phyloP scores from a whole-genome alignment of 768 basidiomycete species.

The Boletus subparvulus region DNA sequence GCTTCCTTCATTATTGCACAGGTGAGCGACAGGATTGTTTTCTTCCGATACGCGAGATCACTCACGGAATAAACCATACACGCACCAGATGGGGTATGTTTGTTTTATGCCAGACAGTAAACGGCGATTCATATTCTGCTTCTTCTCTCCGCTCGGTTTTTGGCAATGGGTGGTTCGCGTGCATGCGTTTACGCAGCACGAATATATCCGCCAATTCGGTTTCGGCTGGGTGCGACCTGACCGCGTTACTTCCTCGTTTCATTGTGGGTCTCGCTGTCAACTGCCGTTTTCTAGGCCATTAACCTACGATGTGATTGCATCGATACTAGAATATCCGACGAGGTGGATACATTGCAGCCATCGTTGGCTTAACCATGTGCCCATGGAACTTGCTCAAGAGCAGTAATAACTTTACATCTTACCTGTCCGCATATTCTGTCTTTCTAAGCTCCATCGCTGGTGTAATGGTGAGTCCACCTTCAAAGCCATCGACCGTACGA shows the following conservation, averaged over 20 bases:
- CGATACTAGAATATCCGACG: conserved; percentile 68
- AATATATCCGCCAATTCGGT: conserved; percentile 84
- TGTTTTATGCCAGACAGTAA: conserved; percentile 1
- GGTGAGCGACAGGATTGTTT: conserved; percentile 28
- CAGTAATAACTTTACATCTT: conserved; percentile 76
- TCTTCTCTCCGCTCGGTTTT: not conserved
- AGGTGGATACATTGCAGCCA: conserved; percentile 80
- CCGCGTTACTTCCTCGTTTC: conserved; percentile 73
- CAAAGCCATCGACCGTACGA: not conserved
- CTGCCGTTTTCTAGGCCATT: not conserved
- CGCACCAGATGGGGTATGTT: conserved; percentile 29
- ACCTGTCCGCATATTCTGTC: conserved; percentile 79
- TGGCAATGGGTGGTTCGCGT: conserved; percentile 7
- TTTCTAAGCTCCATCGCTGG: conserved; percentile 81
- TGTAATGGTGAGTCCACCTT: conserved; percentile 56
- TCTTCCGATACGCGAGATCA: conserved; percentile 5
- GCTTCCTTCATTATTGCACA: conserved; percentile 80
- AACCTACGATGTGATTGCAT: not conserved
- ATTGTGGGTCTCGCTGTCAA: conserved; percentile 45
- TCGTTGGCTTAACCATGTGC: conserved; percentile 71
- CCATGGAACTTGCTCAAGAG: conserved; percentile 76
- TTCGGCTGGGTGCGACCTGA: conserved; percentile 81
- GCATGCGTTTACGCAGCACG: conserved; percentile 42
- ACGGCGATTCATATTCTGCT: conserved; percentile 18
- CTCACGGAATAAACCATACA: conserved; percentile 3